phyloP scores from a whole-genome alignment of 2,329 filamentous ascomycete species.

The Paecilomyces sp. region DNA sequence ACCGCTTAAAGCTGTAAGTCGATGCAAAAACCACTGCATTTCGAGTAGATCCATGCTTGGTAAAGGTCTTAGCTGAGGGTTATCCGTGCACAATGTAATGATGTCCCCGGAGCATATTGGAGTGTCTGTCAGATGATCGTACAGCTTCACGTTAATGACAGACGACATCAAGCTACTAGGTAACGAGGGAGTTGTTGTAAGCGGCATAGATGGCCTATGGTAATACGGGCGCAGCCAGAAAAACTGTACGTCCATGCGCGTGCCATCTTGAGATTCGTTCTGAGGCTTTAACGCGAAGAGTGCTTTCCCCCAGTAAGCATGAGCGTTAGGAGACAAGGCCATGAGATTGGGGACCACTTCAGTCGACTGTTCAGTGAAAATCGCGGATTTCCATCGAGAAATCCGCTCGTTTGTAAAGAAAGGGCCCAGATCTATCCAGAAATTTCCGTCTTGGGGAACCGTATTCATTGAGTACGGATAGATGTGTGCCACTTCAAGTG shows the following conservation, averaged over 20 bases:
- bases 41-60: not conserved
- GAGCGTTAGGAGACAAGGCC: not conserved
- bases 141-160: not conserved
- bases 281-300: conserved; percentile 3
- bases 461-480: not conserved
- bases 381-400: not conserved
- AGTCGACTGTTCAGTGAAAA: not conserved
- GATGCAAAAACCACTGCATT: conserved; percentile 3
- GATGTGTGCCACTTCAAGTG: not conserved
- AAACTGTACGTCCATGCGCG: not conserved
- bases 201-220: not conserved
- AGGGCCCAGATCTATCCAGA: not conserved
- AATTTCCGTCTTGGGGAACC: not conserved
- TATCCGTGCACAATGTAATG: conserved; percentile 1
- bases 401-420: not conserved
- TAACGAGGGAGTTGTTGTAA: not conserved
- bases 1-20: not conserved
- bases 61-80: not conserved
- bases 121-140: not conserved
- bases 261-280: not conserved
- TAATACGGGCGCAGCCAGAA: conserved; percentile 1
- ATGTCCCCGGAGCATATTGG: not conserved
- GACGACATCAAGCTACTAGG: not conserved
- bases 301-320: not conserved
- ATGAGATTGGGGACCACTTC: not conserved